Evolutionary conservation across 768 basidiomycete genomes (phyloP), one percentile per base, ranked within the genome.

Genomic region (Pleurotus pulmonarius): DNA sequence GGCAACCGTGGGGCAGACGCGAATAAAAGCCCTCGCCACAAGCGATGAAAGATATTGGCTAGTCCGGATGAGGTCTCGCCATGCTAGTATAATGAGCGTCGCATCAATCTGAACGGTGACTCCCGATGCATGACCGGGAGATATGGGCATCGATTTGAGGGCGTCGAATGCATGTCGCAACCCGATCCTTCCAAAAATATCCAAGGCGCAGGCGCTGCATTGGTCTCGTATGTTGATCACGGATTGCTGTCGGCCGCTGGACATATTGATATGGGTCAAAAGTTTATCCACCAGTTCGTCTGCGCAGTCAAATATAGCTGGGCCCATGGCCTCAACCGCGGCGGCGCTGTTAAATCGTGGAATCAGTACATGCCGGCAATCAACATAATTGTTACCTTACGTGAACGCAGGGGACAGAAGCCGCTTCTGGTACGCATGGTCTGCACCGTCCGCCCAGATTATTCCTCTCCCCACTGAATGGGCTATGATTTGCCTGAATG

Each of bases 121-220:
- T n/a, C 15, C 9, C 11, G 26, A 11, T 7, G 29, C 29, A 29
- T 52, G 51, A 15, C 41, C 25, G 20, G 46, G 39, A 9, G 47
- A 46, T 18, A 59, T 56, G 43, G 61, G 51, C 12, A 52, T 25
- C 7, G 51, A 39, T 24, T 52, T 52, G 51, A 52, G 15, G 26
- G 63, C 63, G 7, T 56, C 55, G 61, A 78, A 77, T 60, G 74
- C 70, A 62, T 75, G 72, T 12, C 70, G 71, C 38, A 77, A 75
- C 0, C 64, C 75, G 47, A 76, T 72, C 41, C 68, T 65, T 2
- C 68, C 69, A 24, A 70, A 65, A 25, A 68, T 66, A 54, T 69
- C 66, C 15, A 71, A 60, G 1, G 66, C 65, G 51, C 61, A 61
- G 12, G 62, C 59, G 44, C 59, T 61, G 43, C 56, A 59, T 47